These are phyloP conservation scores for Daldinia sp. DNA, from an alignment of 2,329 filamentous ascomycete species.

Conservation along the genomic window DNA sequence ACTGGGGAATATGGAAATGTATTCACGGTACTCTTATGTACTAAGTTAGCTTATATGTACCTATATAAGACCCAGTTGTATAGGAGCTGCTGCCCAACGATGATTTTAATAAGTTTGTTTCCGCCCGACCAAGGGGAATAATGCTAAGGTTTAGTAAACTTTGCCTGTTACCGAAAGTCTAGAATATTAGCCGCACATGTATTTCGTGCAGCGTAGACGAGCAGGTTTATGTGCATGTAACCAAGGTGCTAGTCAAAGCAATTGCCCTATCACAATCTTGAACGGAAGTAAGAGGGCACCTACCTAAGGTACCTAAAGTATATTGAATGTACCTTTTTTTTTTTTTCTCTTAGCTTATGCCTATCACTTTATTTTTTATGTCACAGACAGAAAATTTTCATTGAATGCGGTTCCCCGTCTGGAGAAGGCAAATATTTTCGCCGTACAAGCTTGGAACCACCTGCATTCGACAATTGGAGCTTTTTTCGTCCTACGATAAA, in stretches of 20 bases:
- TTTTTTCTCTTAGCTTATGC: not conserved
- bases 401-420: slow-evolving; percentile 14
- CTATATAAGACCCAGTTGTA: too few species aligned
- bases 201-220: slow-evolving; percentile 31
- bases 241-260: slow-evolving; percentile 7
- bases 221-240: slow-evolving; percentile 37
- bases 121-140: slow-evolving; percentile 29
- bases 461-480: slow-evolving; percentile 22
- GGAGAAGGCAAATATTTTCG: slow-evolving; percentile 41
- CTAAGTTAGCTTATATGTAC: too few species aligned
- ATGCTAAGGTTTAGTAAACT: not conserved
- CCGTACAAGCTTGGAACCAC: slow-evolving; percentile 13
- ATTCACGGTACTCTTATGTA: not conserved
- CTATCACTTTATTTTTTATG: slow-evolving; percentile 18
- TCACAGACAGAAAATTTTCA: slow-evolving; percentile 47
- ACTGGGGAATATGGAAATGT: not conserved
- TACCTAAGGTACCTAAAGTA: slow-evolving; percentile 3
- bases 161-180: slow-evolving; percentile 26
- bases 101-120: slow-evolving; percentile 21
- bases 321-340: slow-evolving; percentile 13
- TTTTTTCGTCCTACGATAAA: slow-evolving; percentile 3
- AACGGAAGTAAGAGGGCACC: not conserved
- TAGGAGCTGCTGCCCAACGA: slow-evolving; percentile 36
- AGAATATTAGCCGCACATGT: slow-evolving; percentile 31
- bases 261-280: slow-evolving; percentile 10